Conservation (phyloP, 2,329 filamentous ascomycete genomes). For the Botrytis fragariae region DNA sequence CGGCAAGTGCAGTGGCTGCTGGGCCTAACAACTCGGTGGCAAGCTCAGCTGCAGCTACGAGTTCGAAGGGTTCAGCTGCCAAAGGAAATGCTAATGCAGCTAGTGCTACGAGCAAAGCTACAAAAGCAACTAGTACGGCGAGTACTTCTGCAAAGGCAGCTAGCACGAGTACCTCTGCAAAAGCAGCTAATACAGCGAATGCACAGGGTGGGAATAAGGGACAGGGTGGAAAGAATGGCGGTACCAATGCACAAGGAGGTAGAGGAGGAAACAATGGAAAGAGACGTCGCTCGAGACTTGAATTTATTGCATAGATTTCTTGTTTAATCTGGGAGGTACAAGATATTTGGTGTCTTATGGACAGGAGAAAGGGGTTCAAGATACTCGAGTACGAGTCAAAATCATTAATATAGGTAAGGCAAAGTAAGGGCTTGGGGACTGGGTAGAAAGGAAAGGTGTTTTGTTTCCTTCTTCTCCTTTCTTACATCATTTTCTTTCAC, state of each 20-base stretch:
- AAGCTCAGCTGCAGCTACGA: slow-evolving; percentile 18
- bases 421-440: background rate
- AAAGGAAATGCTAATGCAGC: slow-evolving; percentile 24
- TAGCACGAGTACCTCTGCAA: background rate
- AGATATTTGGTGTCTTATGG: background rate
- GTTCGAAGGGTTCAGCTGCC: slow-evolving; percentile 38
- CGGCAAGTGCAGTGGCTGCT: slow-evolving; percentile 35
- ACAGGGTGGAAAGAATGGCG: background rate
- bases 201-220: background rate
- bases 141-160: background rate
- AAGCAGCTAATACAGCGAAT: background rate
- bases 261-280: slow-evolving; percentile 15
- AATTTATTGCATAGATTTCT: slow-evolving; percentile 16
- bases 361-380: background rate
- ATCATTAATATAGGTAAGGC: background rate
- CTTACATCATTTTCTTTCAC: background rate
- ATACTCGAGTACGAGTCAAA: background rate
- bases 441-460: slow-evolving; percentile 4
- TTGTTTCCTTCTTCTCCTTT: background rate
- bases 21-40: slow-evolving; percentile 25
- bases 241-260: background rate
- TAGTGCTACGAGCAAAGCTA: background rate
- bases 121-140: background rate
- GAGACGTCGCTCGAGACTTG: background rate
- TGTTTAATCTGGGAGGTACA: background rate